These are phyloP conservation scores for Sporisorium scitamineum DNA, from an alignment of 1,284 basidiomycete species.

Conservation along the genomic window DNA sequence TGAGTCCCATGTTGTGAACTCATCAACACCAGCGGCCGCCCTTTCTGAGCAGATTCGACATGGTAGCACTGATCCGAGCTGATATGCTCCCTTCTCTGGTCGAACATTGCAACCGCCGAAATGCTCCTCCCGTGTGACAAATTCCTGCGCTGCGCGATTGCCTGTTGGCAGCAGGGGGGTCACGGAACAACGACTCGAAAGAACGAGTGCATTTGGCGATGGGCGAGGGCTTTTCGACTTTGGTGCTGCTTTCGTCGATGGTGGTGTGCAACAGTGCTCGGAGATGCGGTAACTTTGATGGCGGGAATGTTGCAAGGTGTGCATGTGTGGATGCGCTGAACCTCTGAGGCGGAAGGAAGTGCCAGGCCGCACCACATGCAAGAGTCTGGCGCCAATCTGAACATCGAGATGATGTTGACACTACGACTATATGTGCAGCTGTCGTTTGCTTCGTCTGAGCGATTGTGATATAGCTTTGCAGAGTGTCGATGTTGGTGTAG, in stretches of 20 bases:
- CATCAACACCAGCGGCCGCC: not conserved
- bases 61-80: not conserved
- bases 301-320: too few relatives aligned
- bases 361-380: too few relatives aligned
- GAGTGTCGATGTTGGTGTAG: not conserved
- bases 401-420: not conserved
- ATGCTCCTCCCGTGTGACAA: too few relatives aligned
- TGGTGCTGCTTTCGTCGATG: too few relatives aligned
- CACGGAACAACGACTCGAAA: too few relatives aligned
- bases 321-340: not conserved
- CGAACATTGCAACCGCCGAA: too few relatives aligned
- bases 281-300: not conserved
- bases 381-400: not conserved
- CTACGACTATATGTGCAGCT: not conserved
- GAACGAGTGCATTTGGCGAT: too few relatives aligned
- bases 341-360: not conserved
- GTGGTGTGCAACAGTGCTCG: too few relatives aligned
- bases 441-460: not conserved
- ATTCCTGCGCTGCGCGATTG: not conserved
- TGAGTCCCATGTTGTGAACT: not conserved
- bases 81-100: not conserved
- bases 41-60: not conserved
- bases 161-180: not conserved
- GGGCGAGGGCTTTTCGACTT: too few relatives aligned
- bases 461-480: not conserved